Evolutionary conservation across 148 eudicot species (phyloP), one percentile per base, ranked within the genome.

Genomic region (Fallopia convolvulus): DNA sequence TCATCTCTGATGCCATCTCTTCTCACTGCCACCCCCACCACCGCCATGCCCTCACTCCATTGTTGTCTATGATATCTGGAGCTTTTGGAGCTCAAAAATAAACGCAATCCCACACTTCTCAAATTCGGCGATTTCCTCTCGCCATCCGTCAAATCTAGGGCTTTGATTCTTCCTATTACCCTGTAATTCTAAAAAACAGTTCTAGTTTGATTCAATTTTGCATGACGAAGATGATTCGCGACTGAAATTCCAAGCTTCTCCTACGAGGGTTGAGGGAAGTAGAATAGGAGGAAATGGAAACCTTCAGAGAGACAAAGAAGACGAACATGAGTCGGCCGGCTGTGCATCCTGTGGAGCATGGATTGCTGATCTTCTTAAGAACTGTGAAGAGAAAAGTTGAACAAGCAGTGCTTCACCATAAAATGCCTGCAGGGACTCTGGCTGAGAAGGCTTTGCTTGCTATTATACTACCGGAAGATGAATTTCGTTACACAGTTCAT

Each of bases 401-500:
- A 68, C 44, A 44, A 26, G 23, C 50, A 20, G 11, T 77, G 7
- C 36, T 30, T 44, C 47, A 70, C 72, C 46, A 39, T 42, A n/a
- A 21, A 18, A 46, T 41, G 11, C 41, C 39, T 77, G 68, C 81
- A 95, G 97, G 99, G 60, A 95, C 99, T 60, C 97, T 95, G 77
- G 99, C 99, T 58, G 99, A 95, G 87, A 95, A 95, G 80, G 92
- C 99, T 83, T 87, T 95, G 80, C 93, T 95, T 83, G 97, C 97
- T 75, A 93, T 93, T 40, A 84, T 95, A 60, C 97, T 97, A 79
- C 99, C 99, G 74, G 99, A 95, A 87, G 85, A 85, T 76, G 85
- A 87, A 72, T 89, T 91, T 70, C 85, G 84, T 48, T 93, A 95
- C 68, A 80, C 94, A 40, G 91, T 95, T 18, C 97, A 97, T 75